Evolutionary conservation across 2,329 filamentous ascomycete genomes (phyloP), one percentile per base, ranked within the genome.

Genomic region (Paecilomyces variotii): DNA sequence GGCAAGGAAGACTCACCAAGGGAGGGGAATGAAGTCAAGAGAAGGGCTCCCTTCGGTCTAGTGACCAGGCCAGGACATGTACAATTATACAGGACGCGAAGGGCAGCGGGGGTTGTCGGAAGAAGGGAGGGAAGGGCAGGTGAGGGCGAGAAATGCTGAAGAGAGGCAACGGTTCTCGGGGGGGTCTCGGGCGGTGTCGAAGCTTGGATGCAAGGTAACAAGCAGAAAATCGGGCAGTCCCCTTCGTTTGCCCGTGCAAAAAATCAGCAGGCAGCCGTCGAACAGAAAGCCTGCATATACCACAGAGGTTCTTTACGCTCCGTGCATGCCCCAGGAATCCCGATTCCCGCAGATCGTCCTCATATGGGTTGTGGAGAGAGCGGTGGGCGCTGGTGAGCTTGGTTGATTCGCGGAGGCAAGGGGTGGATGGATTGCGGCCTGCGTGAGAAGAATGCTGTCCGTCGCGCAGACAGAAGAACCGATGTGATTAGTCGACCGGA

Each of bases 321-420:
- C 70, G 72, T 74, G 72, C 72, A 74, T 74, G 70, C 72, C 70
- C 70, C 68, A 72, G 68, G 67, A 73, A 74, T 68, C 66, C 70
- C 68, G 65, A 70, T 70, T 64, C 62, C 63, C 65, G 70, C 67
- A 68, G 68, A 70, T 72, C 66, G 67, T 64, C 67, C 67, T 74
- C 70, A 71, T 72, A 65, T 67, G 70, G 66, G 63, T 63, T 64
- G 62, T 68, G 63, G 63, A 66, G 63, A 63, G 64, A 64, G 65
- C 66, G 64, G 66, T 66, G 64, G 66, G 62, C 60, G 65, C 64
- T 65, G 60, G 62, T 45, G 63, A 66, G 69, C 64, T 67, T 64
- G 63, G 67, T 64, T 67, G 65, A 65, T 62, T 64, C 63, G 68
- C 60, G 62, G 66, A 67, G 65, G 70, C 69, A 74, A 73, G 71